phyloP scores from a whole-genome alignment of 225 moss, liverwort and hornwort genomes.

The Thuidium tamariscinum region DNA sequence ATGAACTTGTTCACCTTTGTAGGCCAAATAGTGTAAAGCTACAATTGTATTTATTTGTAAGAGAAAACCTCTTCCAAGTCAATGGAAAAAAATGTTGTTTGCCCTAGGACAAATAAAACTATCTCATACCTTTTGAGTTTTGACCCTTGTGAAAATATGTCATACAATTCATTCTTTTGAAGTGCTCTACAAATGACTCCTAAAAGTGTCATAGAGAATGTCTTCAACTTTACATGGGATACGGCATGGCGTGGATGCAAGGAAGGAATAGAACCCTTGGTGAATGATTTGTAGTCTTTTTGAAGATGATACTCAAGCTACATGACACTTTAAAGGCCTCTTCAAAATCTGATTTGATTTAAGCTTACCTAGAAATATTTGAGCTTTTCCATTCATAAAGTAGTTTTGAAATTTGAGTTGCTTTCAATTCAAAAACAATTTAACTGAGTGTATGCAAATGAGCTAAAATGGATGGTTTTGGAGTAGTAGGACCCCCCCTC shows the following conservation, averaged over 20 bases:
- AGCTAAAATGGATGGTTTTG: not conserved
- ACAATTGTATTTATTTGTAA: not conserved
- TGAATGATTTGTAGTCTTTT: no score
- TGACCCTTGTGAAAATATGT: not conserved
- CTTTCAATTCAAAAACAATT: no score
- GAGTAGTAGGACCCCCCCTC: not conserved
- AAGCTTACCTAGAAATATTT: no score
- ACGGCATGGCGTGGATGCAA: accelerated
- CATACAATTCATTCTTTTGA: not conserved
- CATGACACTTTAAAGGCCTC: not conserved
- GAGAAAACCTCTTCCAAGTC: not conserved
- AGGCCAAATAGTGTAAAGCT: not conserved
- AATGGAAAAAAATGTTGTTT: not conserved
- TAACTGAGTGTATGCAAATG: not conserved
- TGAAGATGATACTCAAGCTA: not conserved
- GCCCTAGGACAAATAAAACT: no score
- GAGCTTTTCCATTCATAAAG: not conserved
- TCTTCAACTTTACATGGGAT: not conserved
- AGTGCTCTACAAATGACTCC: not conserved
- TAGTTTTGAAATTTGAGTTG: not conserved
- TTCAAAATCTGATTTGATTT: not conserved
- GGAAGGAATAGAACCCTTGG: not conserved
- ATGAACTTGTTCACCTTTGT: not conserved
- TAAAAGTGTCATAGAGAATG: no score
- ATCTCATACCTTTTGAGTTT: no score